Percentiles rank a stretch among this genome's conserved stretches.
Evolutionary conservation across 768 basidiomycete species (phyloP).

Genomic region (Hortiboletus campestris): DNA sequence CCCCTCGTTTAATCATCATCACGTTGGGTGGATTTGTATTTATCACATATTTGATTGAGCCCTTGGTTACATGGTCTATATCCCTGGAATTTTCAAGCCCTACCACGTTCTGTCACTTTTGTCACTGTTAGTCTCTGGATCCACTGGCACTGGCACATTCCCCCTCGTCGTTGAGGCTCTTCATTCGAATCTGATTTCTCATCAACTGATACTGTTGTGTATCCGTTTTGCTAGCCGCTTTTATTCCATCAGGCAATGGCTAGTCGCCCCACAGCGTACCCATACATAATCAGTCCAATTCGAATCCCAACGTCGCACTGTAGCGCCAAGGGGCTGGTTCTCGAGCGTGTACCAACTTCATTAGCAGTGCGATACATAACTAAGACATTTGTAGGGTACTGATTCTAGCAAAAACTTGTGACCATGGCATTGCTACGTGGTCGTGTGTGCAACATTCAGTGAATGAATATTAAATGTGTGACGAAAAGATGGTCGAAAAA

Average conservation of each 20-base stretch:
- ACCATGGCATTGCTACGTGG: neutral
- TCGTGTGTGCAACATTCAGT: neutral
- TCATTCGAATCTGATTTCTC: neutral
- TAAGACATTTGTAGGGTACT: constrained; percentile 22
- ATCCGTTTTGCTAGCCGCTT: neutral
- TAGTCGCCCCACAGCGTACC: neutral
- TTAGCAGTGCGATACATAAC: constrained; percentile 15
- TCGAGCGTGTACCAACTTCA: neutral
- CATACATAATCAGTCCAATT: neutral
- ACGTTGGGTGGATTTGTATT: constrained; percentile 24
- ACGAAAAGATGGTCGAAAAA: constrained; percentile 3
- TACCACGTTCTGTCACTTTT: constrained; percentile 1
- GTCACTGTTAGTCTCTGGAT: neutral
- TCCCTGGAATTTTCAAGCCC: constrained; percentile 3
- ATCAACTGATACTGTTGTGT: neutral
- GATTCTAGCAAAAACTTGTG: neutral
- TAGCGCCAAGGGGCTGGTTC: too few relatives aligned
- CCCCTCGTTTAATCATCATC: constrained; percentile 32
- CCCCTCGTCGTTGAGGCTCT: neutral
- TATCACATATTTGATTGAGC: constrained; percentile 20
- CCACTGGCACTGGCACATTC: neutral
- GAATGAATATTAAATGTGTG: constrained; percentile 2
- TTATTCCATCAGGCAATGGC: neutral
- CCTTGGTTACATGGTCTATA: constrained; percentile 14
- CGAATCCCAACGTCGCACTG: neutral